Evolutionary conservation across 371 early-diverging fungal genomes (phyloP), one percentile per base, ranked within the genome.

Genomic region (Circinella umbellata): DNA sequence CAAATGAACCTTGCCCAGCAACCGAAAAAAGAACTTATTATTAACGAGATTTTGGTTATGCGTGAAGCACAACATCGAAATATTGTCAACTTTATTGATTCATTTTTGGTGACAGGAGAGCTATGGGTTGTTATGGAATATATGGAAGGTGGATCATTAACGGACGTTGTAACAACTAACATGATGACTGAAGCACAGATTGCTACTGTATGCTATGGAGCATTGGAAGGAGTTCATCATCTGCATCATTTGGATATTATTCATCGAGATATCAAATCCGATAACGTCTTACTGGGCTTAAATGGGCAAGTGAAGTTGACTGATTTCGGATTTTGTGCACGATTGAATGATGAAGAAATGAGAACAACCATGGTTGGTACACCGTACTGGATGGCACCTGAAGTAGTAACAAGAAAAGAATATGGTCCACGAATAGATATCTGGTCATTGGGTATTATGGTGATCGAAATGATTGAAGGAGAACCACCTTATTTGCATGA

Each of bases 401-500:
- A 96, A 80, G 95, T 98, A 2, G 97, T 99, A 9, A 94, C 90
- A n/a, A 87, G 93, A 46, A 95, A 94, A 75, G 96, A 94, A 76
- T 98, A 98, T 75, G 96, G 96, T 0, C 92, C 93, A 47, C 93
- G 92, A 73, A 95, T 96, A 46, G 99, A 99, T 76, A 90, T 98
- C 35, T 99, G 99, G 99, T 94, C 95, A 3, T 81, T 98, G 8
- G 99, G 98, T 4, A 98, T 99, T 73, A 95, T 98, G 90, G 89
- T 94, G 6, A 96, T 97, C 70, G 97, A 98, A 81, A 92, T 96
- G 93, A 79, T 95, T 42, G 93, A 95, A 77, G 94, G 95, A 5
- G 96, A 96, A 71, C 97, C 97, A n/a, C 99, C 99, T n/a, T 99
- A 98, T 73, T 81, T 98, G 63, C 92, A 96, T 68, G 96, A 96